Conservation (phyloP, 441 rosid genomes). For the Adansonia madagascariensis region DNA sequence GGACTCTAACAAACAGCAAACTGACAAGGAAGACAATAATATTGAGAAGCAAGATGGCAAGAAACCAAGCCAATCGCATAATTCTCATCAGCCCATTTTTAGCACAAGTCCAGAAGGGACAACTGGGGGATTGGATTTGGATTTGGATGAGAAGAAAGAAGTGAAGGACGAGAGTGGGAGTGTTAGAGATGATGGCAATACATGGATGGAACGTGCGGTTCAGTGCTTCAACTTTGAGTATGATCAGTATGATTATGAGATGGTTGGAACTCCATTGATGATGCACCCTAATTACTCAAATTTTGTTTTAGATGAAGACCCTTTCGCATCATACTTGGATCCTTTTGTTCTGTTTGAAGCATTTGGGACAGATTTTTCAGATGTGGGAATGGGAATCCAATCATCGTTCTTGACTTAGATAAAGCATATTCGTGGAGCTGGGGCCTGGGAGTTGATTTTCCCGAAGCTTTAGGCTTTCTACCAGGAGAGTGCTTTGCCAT, state of each 20-base stretch:
- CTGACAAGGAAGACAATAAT: background rate
- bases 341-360: constrained; percentile 35
- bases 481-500: background rate
- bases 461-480: constrained; percentile 17
- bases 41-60: constrained; percentile 17
- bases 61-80: constrained; percentile 4
- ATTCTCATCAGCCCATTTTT: constrained; percentile 18
- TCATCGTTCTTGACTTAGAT: constrained; percentile 11
- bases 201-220: constrained; percentile 43
- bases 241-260: constrained; percentile 11
- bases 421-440: background rate
- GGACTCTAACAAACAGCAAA: constrained; percentile 26
- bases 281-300: constrained; percentile 35
- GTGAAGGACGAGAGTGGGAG: constrained; percentile 20
- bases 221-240: constrained; percentile 36
- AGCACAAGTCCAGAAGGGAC: constrained; percentile 26
- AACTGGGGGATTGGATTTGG: constrained; percentile 9
- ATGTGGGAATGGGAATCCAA: constrained; percentile 4
- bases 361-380: background rate
- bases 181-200: background rate
- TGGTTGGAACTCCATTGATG: constrained; percentile 38
- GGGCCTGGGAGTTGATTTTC: background rate
- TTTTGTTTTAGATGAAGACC: constrained; percentile 51
- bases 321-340: constrained; percentile 47
- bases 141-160: constrained; percentile 13